Percentiles rank a stretch among this genome's conserved stretches.
Evolutionary conservation across 73 alveolate species (phyloP).

Genomic region (Symbiodinium pilosum): DNA sequence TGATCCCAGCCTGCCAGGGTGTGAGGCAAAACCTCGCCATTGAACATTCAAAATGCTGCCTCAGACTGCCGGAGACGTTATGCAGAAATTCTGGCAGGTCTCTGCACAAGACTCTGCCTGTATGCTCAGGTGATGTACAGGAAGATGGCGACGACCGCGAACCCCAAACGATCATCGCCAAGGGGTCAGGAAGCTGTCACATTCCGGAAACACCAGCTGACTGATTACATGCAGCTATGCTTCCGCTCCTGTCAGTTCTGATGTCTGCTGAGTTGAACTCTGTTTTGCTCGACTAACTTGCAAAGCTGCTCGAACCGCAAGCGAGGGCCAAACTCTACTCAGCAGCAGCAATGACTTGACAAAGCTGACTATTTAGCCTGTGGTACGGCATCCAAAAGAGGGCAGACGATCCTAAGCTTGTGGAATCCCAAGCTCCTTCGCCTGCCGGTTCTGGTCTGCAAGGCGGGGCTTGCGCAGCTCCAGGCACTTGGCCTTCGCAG

Average conservation of each 20-base stretch:
- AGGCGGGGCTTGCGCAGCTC: conserved; percentile 69
- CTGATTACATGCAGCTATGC: not conserved
- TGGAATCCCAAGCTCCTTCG: conserved; percentile 1
- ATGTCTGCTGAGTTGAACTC: too few relatives aligned
- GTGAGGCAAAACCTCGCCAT: not conserved
- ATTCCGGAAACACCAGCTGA: not conserved
- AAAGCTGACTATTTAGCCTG: too few relatives aligned
- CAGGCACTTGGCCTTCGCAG: conserved; percentile 24
- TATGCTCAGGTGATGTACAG: not conserved
- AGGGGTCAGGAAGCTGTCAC: not conserved
- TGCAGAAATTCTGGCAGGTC: too few relatives aligned
- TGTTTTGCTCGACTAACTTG: too few relatives aligned
- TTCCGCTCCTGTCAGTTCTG: not conserved
- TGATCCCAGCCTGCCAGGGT: not conserved
- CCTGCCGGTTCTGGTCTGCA: not conserved
- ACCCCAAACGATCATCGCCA: not conserved
- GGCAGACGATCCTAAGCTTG: too few relatives aligned
- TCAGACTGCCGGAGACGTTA: too few relatives aligned
- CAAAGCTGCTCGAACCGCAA: too few relatives aligned
- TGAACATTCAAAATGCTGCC: too few relatives aligned
- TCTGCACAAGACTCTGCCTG: too few relatives aligned
- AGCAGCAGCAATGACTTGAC: too few relatives aligned
- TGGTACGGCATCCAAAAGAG: too few relatives aligned
- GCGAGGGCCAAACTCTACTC: too few relatives aligned
- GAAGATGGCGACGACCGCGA: not conserved